Conservation (phyloP, 2,329 filamentous ascomycete species). For the Fusarium floridanum region DNA sequence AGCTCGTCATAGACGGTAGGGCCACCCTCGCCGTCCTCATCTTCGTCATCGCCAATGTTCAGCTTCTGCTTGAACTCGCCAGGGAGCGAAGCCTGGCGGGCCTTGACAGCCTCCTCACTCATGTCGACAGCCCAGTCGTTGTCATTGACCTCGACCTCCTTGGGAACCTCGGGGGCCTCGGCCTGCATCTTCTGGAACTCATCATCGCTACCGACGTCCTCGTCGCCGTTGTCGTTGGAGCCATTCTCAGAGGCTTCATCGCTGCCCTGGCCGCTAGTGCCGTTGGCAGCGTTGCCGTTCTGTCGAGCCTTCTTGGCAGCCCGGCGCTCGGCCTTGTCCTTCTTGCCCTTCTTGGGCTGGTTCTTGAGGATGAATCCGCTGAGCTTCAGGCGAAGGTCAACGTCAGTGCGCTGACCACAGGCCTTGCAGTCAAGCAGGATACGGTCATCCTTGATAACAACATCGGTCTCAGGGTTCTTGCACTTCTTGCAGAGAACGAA, state of each 20-base stretch:
- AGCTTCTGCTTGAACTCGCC: constrained; percentile 94
- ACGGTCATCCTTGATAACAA: constrained; percentile 91
- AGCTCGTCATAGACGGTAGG: constrained; percentile 89
- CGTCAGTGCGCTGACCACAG: constrained; percentile 91
- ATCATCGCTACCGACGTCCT: constrained; percentile 87
- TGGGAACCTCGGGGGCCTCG: constrained; percentile 61
- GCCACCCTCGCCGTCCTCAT: constrained; percentile 83
- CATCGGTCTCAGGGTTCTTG: constrained; percentile 99
- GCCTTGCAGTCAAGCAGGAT: constrained; percentile 99
- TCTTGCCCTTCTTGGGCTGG: constrained; percentile 93
- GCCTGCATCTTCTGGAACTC: constrained; percentile 88
- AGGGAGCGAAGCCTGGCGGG: constrained; percentile 93
- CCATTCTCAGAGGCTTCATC: constrained; percentile 66
- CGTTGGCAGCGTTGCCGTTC: constrained; percentile 67
- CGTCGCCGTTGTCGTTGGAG: constrained; percentile 63
- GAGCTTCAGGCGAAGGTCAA: constrained; percentile 94
- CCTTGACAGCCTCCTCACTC: constrained; percentile 94
- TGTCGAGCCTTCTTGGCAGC: constrained; percentile 89
- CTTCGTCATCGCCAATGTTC: constrained; percentile 83
- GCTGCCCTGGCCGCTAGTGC: constrained; percentile 65
- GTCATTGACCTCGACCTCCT: constrained; percentile 77
- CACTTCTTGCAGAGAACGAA: constrained; percentile 99
- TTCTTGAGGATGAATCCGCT: constrained; percentile 98
- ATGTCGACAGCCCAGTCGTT: constrained; percentile 97
- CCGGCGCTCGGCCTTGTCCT: constrained; percentile 93